Percentiles rank a stretch among this genome's conserved stretches.
phyloP scores from a whole-genome alignment of 371 early-diverging fungal genomes.

The Modicella reniformis region DNA sequence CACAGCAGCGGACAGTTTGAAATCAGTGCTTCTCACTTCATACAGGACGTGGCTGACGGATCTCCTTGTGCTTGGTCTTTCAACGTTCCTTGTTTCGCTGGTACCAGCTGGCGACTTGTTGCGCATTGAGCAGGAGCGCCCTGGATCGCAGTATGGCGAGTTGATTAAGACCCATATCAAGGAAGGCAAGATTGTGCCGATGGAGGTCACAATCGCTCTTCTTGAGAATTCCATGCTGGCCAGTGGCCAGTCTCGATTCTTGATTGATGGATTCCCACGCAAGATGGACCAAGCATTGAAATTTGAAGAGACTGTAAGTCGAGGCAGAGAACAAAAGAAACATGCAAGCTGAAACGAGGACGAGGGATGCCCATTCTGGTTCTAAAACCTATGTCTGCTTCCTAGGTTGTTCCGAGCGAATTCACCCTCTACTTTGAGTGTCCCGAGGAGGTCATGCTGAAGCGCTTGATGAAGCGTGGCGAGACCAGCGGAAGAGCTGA shows the following conservation, averaged over 20 bases:
- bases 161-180: conserved; percentile 89
- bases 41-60: background rate
- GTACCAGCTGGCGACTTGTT: conserved; percentile 91
- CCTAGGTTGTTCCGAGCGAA: conserved; percentile 73
- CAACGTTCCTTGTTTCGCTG: background rate
- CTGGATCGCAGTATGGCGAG: conserved; percentile 88
- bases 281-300: conserved; percentile 92
- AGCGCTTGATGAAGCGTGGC: conserved; percentile 88
- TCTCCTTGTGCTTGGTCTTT: background rate
- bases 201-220: conserved; percentile 92
- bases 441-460: conserved; percentile 87
- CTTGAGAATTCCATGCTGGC: conserved; percentile 89
- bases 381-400: no score
- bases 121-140: conserved; percentile 88
- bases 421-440: conserved; percentile 92
- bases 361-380: no score
- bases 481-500: conserved; percentile 93
- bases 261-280: conserved; percentile 97
- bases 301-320: conserved; percentile 88
- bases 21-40: background rate
- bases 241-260: conserved; percentile 73
- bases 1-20: background rate
- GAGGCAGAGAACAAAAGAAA: no score
- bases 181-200: conserved; percentile 95
- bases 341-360: no score